Base-by-base conservation (phyloP, 2,329 filamentous ascomycete species). In the Colletotrichum abscissum region DNA sequence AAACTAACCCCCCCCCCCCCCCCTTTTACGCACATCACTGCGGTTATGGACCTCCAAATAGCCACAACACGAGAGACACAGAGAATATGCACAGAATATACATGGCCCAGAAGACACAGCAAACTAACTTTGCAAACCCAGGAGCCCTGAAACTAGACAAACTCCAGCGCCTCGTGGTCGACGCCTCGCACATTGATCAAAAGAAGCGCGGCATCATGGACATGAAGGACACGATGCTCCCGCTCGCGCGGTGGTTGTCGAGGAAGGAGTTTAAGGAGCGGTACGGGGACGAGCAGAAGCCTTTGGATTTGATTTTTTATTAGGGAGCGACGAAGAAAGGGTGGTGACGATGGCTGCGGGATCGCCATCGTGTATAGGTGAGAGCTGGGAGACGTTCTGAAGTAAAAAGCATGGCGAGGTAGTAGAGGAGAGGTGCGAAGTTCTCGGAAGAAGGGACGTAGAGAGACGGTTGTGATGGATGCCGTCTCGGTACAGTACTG, bases 171-270 rank as follows among this genome's bases (percentile, higher is more conserved):
- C 89, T 99, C 42, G 90, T 98, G 9, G 89, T 98, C 38, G 97
- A 99, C 83, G 95, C 94, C 16, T 98, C 95, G 8, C 93, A 98
- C 80, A 94, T 98, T 76, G 96, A 99, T 83, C 91, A 94, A 82
- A 99, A 99, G 88, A 97, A 97, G 87, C 89, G 95, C 59, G 95
- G 95, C 0, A 91, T 99, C 75, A 91, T 98, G 82, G 97, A 98
- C 80, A 98, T 98, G 94, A 95, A 94, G 82, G 97, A 99, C 74
- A 94, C 94, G 0, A 92, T 95, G 85, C 88, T 95, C 78, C 94
- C 95, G 7, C 88, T 98, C 60, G 89, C 94, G 58, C 89, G 91
- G 74, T 91, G 97, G 80, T 85, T 99, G 63, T 89, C 92, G 42
- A 88, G 91, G 68, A 85, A 90, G 19, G 92, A 94, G 78, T 88